phyloP scores from a whole-genome alignment of 306 rosid species.

The Vigna angularis region DNA sequence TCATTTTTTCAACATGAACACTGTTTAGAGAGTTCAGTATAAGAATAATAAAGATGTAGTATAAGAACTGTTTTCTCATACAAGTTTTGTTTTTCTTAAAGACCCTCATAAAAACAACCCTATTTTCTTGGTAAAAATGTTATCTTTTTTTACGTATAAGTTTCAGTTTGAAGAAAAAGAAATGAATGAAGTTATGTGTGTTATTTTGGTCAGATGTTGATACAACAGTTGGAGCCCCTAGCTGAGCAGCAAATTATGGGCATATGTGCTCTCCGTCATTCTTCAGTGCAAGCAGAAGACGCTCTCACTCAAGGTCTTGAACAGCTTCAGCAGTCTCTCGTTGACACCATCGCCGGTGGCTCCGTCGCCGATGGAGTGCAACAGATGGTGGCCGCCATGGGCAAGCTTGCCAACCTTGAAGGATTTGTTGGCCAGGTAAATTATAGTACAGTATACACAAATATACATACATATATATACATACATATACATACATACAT shows the following conservation, averaged over 20 bases:
- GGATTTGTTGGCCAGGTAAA: conserved; percentile 86
- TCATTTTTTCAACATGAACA: too few relatives aligned
- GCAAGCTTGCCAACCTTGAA: conserved; percentile 81
- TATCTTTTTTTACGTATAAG: not conserved
- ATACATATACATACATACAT: too few relatives aligned
- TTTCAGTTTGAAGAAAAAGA: not conserved
- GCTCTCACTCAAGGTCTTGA: conserved; percentile 88
- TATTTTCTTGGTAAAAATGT: not conserved
- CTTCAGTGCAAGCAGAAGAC: conserved; percentile 84
- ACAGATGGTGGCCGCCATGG: conserved; percentile 81
- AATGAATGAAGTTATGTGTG: not conserved
- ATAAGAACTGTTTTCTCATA: not conserved
- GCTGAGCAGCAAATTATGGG: conserved; percentile 84
- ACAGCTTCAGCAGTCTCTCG: conserved; percentile 80
- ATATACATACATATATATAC: too few relatives aligned
- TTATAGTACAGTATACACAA: not conserved
- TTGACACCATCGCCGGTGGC: conserved; percentile 70
- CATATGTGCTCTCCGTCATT: conserved; percentile 65
- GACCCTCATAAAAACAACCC: not conserved
- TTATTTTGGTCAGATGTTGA: conserved; percentile 56
- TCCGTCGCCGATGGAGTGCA: conserved; percentile 68
- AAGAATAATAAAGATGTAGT: too few relatives aligned
- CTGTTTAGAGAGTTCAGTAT: too few relatives aligned
- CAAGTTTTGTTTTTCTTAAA: not conserved
- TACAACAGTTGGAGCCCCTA: conserved; percentile 78